Conservation (phyloP, 768 basidiomycete species). For the Rhodotorula taiwanensis region DNA sequence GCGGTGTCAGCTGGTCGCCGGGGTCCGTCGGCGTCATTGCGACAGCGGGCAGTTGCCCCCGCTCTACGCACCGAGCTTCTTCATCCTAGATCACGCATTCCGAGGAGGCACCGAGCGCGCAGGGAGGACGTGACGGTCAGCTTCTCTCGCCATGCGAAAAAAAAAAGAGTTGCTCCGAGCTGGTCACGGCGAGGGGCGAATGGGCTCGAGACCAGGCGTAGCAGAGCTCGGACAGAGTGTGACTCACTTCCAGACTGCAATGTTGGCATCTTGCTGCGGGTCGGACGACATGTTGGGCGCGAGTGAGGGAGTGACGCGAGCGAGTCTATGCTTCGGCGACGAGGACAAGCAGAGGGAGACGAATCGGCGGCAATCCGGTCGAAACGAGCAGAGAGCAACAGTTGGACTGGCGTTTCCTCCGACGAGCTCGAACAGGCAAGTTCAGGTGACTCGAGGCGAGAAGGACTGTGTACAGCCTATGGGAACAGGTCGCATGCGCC, state of each 20-base stretch:
- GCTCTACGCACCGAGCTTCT: conserved; percentile 23
- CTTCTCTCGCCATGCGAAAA: no score
- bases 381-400: no score
- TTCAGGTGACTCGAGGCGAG: no score
- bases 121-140: not conserved
- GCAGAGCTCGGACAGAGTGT: not conserved
- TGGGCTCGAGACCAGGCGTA: not conserved
- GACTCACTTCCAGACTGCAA: conserved; percentile 35
- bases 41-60: no score
- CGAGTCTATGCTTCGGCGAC: not conserved
- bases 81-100: conserved; percentile 16
- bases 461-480: no score
- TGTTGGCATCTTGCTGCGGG: conserved; percentile 24
- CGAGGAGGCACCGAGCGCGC: no score
- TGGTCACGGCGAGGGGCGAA: no score
- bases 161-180: not conserved
- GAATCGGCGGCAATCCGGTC: not conserved
- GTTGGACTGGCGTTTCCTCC: no score
- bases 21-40: no score
- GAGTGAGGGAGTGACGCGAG: not conserved
- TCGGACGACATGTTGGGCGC: conserved; percentile 10
- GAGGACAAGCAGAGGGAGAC: not conserved
- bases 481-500: no score
- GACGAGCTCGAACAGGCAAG: no score
- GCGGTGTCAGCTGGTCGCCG: no score